These are phyloP conservation scores for Amanita molliuscula DNA, from an alignment of 768 basidiomycete species.

Conservation along the genomic window DNA sequence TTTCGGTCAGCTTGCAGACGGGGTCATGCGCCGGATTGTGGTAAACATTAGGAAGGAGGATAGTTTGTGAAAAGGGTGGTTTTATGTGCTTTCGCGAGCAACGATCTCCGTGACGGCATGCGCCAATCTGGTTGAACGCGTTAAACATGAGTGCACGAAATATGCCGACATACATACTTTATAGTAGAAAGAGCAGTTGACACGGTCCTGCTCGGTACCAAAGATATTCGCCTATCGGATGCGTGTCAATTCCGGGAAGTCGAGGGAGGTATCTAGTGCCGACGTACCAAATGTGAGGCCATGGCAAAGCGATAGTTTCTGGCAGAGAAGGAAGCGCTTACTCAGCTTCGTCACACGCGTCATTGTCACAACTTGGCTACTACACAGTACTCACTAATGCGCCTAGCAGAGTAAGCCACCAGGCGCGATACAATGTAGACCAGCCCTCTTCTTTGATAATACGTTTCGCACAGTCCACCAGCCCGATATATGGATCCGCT, in stretches of 20 bases:
- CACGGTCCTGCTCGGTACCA: conserved; percentile 88
- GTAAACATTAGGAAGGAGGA: conserved; percentile 93
- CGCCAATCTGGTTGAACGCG: conserved; percentile 67
- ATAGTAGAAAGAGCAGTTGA: conserved; percentile 99
- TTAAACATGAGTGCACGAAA: background rate
- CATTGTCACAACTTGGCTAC: conserved; percentile 14
- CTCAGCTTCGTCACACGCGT: conserved; percentile 26
- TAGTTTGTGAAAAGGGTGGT: conserved; percentile 95
- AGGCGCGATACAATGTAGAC: conserved; percentile 65
- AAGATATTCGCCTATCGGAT: conserved; percentile 79
- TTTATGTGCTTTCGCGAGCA: conserved; percentile 98
- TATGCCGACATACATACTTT: conserved; percentile 42
- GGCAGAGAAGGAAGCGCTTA: conserved; percentile 1
- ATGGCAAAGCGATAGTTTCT: conserved; percentile 17
- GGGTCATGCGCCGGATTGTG: conserved; percentile 96
- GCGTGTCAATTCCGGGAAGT: background rate
- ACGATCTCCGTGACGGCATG: conserved; percentile 95
- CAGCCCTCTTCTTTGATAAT: conserved; percentile 76
- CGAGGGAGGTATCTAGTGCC: conserved; percentile 3
- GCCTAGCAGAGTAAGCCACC: conserved; percentile 74
- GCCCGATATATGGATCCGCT: conserved; percentile 67
- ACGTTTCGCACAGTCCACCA: conserved; percentile 66
- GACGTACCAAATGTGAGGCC: conserved; percentile 71
- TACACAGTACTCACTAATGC: conserved; percentile 47
- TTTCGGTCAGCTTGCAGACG: conserved; percentile 76